Base-by-base conservation (phyloP, 495 filamentous ascomycete species). In the Penicillium parvum region DNA sequence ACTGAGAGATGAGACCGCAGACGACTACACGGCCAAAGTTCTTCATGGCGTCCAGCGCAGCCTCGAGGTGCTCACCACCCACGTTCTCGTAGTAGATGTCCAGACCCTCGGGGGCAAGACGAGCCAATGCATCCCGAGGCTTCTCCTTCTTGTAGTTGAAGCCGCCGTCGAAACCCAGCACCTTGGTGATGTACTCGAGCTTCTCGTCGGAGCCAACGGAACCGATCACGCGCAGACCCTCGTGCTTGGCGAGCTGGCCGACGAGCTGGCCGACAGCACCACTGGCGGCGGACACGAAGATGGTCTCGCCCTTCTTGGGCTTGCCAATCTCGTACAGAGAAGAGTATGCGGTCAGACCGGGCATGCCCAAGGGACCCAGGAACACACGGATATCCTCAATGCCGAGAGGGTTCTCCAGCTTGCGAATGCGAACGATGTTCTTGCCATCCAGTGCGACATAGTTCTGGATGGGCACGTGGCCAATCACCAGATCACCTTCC, bases 51-150 rank as follows among this genome's bases (percentile, higher is more conserved):
- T 78, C 70, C 7, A 97, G 55, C 0, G 85, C 78, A 16, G 88
- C 89, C 48, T 90, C 85, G 25, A 96, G 71, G 50, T 88, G 83
- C 69, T 91, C 88, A 6, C 90, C 90, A 6, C 90, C 90, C 14
- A 97, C 90, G 49, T 95, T 96, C 63, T 97, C 90, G 53, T 83
- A 97, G 69, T 96, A 96, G 60, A 97, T 95, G 57, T 96, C 88
- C 34, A 96, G 75, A 8, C 90, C 91, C 20, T 91, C 57, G 0
- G 89, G 90, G 5, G 85, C 86, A 30, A 95, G 67, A 49, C 87
- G 75, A 49, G 71, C 64, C 36, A 96, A 68, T 1, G 89, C 91
- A 33, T 86, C 82, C 1, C 54, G 53, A 12, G 83, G 72, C 52
- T 79, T 78, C 67, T 84, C 83, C 16, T 72, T 85, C 75, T 87